Percentiles rank a stretch among this genome's conserved stretches.
These are phyloP conservation scores for Vigna mungo DNA, from an alignment of 306 rosid genomes.

Conservation along the genomic window DNA sequence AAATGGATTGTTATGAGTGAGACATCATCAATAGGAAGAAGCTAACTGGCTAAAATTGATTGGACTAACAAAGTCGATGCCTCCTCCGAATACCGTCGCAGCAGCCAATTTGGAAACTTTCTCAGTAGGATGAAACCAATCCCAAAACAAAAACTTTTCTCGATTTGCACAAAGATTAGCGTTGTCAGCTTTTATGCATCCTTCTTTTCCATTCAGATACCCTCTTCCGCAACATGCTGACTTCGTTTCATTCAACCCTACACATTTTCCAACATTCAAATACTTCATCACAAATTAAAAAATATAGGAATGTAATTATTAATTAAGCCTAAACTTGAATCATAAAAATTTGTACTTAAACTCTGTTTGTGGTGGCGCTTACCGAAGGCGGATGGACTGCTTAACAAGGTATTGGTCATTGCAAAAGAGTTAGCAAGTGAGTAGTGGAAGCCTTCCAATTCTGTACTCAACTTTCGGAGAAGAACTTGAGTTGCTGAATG, in stretches of 20 bases:
- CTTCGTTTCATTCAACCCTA: constrained; percentile 49
- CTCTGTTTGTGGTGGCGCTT: background rate
- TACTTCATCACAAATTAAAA: no score
- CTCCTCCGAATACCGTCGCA: background rate
- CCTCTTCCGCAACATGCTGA: constrained; percentile 69
- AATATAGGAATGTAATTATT: no score
- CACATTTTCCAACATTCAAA: background rate
- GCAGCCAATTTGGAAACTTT: constrained; percentile 46
- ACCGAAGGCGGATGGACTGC: constrained; percentile 28
- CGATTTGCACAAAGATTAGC: constrained; percentile 42
- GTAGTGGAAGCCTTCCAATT: constrained; percentile 46
- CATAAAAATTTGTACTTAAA: background rate
- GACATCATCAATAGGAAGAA: background rate
- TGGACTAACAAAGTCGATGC: constrained; percentile 29
- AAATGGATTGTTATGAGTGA: background rate
- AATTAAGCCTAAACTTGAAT: no score
- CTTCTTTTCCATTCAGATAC: constrained; percentile 34
- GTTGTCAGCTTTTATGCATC: constrained; percentile 28
- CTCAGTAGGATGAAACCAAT: constrained; percentile 61
- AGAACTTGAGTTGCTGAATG: constrained; percentile 2
- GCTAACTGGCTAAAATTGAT: constrained; percentile 46
- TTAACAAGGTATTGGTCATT: constrained; percentile 27
- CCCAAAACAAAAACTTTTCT: constrained; percentile 57
- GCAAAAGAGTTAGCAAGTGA: constrained; percentile 54
- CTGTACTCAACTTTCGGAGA: constrained; percentile 46